phyloP scores from a whole-genome alignment of 2,329 filamentous ascomycete species.

The Neopestalotiopsis sp. region DNA sequence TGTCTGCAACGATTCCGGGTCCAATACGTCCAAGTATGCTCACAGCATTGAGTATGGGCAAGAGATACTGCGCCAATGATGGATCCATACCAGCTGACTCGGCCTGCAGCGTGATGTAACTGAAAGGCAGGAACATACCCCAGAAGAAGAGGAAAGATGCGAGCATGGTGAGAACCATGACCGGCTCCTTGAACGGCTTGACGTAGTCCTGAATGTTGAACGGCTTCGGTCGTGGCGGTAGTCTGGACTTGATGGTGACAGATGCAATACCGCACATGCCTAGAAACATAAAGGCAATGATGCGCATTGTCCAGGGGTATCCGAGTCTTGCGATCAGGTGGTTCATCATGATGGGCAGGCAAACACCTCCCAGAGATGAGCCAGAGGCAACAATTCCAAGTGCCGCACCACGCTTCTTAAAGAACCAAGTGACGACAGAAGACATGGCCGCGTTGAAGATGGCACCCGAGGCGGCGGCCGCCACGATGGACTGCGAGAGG shows the following conservation, averaged over 20 bases:
- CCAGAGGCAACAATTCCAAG: slow-evolving; percentile 55
- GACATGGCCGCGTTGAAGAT: slow-evolving; percentile 42
- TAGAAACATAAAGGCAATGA: slow-evolving; percentile 43
- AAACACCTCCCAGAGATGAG: slow-evolving; percentile 54
- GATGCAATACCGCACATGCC: slow-evolving; percentile 36
- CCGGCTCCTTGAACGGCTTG: slow-evolving; percentile 50
- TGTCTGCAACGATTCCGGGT: slow-evolving; percentile 53
- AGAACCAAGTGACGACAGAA: slow-evolving; percentile 53
- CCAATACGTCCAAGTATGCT: slow-evolving; percentile 58
- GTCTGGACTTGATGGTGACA: slow-evolving; percentile 40
- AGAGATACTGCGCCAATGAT: slow-evolving; percentile 49
- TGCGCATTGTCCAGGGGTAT: slow-evolving; percentile 46
- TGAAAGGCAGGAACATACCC: slow-evolving; percentile 64
- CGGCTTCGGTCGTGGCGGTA: slow-evolving; percentile 42
- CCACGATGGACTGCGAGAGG: slow-evolving; percentile 42
- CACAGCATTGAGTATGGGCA: slow-evolving; percentile 63
- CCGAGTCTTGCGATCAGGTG: slow-evolving; percentile 53
- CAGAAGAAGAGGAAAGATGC: slow-evolving; percentile 61
- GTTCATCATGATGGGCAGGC: slow-evolving; percentile 64
- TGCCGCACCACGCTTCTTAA: slow-evolving; percentile 50
- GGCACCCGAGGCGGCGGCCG: slow-evolving; percentile 39
- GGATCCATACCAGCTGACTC: slow-evolving; percentile 47
- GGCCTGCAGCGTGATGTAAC: slow-evolving; percentile 57
- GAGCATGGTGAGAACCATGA: slow-evolving; percentile 47
- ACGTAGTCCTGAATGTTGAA: slow-evolving; percentile 54